Conservation (phyloP, 495 filamentous ascomycete species). For the Viridothelium virens region DNA sequence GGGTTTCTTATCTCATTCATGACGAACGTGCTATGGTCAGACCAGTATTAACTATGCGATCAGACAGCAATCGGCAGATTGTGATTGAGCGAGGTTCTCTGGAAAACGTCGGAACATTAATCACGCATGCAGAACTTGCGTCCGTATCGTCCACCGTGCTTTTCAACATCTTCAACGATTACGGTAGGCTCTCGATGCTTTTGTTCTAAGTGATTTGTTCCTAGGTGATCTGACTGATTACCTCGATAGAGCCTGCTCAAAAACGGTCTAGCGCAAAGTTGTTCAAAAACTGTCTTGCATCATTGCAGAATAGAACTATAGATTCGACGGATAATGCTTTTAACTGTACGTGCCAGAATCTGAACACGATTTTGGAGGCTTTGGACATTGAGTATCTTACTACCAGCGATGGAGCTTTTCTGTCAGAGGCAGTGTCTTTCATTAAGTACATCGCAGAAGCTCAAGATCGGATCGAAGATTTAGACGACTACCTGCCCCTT, state of each 20-base stretch:
- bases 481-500: background rate
- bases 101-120: background rate
- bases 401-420: background rate
- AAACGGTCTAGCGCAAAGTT: background rate
- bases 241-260: background rate
- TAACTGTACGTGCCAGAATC: background rate
- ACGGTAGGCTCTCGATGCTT: background rate
- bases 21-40: background rate
- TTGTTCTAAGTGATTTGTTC: no score
- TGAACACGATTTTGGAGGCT: background rate
- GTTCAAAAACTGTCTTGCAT: background rate
- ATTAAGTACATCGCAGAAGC: background rate
- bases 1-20: background rate
- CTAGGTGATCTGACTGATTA: background rate
- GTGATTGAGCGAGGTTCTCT: background rate
- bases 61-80: conserved; percentile 6
- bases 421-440: background rate
- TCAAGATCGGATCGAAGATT: background rate
- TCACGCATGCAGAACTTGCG: background rate
- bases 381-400: background rate
- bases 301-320: background rate
- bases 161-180: conserved; percentile 8
- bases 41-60: background rate
- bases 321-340: background rate
- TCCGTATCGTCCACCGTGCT: background rate